A percentile compares a stretch with the other conserved stretches of the same genome.
These are phyloP conservation scores for Meira nashicola DNA, from an alignment of 1,284 basidiomycete genomes.

Conservation along the genomic window DNA sequence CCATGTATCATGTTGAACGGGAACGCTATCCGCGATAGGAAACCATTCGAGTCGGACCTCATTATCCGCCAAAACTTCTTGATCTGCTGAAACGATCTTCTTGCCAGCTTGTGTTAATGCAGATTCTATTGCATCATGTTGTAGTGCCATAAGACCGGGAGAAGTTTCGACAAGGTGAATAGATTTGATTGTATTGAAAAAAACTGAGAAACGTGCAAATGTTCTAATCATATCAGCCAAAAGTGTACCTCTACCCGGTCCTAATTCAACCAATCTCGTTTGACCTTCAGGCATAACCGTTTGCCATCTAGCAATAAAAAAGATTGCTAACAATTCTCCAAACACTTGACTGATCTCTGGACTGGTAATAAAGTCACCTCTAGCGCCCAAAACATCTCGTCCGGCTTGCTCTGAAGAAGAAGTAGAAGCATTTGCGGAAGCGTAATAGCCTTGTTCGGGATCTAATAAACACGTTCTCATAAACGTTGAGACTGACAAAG, in stretches of 20 bases:
- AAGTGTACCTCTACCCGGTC: conserved; percentile 87
- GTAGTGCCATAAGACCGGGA: conserved; percentile 36
- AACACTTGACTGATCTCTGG: conserved; percentile 96
- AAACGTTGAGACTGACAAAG: conserved; percentile 48
- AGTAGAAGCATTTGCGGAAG: conserved; percentile 19
- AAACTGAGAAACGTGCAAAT: conserved; percentile 33
- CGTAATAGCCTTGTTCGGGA: conserved; percentile 49
- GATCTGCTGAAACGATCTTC: conserved; percentile 24
- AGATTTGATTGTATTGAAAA: conserved; percentile 25
- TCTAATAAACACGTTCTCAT: conserved; percentile 50
- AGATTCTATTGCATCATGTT: conserved; percentile 25
- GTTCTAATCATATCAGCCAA: conserved; percentile 79
- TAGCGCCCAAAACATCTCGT: conserved; percentile 70
- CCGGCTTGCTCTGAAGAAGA: conserved; percentile 9
- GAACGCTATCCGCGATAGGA: conserved; percentile 67
- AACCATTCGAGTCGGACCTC: conserved; percentile 64
- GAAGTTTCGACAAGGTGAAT: conserved; percentile 51
- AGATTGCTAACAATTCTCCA: conserved; percentile 65
- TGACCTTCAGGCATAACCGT: conserved; percentile 54
- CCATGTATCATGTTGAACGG: conserved; percentile 58
- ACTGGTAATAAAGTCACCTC: conserved; percentile 92
- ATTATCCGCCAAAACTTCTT: conserved; percentile 30
- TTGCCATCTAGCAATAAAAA: conserved; percentile 77
- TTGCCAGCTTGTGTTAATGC: conserved; percentile 27
- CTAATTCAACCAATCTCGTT: conserved; percentile 75